Conservation (phyloP, 345 rosid species). For the Physaria fendleri region DNA sequence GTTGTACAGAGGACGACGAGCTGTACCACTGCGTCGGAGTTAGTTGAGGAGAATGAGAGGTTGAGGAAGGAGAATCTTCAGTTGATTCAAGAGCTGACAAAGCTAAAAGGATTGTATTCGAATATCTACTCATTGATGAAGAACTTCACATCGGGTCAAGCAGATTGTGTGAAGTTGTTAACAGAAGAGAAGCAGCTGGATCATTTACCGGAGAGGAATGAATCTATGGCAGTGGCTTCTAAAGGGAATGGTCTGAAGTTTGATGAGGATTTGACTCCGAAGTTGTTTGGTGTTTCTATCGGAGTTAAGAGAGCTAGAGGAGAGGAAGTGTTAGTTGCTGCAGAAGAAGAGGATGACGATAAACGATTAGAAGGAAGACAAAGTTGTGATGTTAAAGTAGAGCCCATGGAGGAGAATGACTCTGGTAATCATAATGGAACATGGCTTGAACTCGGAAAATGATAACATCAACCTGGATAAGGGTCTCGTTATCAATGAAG, state of each 20-base stretch:
- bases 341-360: slow-evolving; percentile 23
- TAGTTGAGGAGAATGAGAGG: slow-evolving; percentile 75
- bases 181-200: slow-evolving; percentile 44
- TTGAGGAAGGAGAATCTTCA: slow-evolving; percentile 61
- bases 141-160: slow-evolving; percentile 43
- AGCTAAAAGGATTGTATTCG: slow-evolving; percentile 56
- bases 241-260: slow-evolving; percentile 17
- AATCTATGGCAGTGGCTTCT: slow-evolving; percentile 15
- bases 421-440: slow-evolving; percentile 31
- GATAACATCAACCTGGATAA: too few species aligned
- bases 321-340: slow-evolving; percentile 40
- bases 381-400: slow-evolving; percentile 45
- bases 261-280: slow-evolving; percentile 40
- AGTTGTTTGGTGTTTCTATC: slow-evolving; percentile 78
- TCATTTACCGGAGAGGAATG: slow-evolving; percentile 34
- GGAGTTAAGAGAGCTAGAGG: slow-evolving; percentile 64
- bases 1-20: slow-evolving; percentile 42
- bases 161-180: slow-evolving; percentile 26
- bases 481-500: too few species aligned
- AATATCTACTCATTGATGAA: slow-evolving; percentile 59
- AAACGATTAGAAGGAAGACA: slow-evolving; percentile 17
- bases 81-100: slow-evolving; percentile 61
- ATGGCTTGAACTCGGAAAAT: slow-evolving; percentile 68
- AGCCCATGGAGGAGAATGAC: slow-evolving; percentile 51
- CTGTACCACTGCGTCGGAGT: slow-evolving; percentile 66